Conservation (phyloP, 2,329 filamentous ascomycete genomes). For the Nannizziopsis barbatae region DNA sequence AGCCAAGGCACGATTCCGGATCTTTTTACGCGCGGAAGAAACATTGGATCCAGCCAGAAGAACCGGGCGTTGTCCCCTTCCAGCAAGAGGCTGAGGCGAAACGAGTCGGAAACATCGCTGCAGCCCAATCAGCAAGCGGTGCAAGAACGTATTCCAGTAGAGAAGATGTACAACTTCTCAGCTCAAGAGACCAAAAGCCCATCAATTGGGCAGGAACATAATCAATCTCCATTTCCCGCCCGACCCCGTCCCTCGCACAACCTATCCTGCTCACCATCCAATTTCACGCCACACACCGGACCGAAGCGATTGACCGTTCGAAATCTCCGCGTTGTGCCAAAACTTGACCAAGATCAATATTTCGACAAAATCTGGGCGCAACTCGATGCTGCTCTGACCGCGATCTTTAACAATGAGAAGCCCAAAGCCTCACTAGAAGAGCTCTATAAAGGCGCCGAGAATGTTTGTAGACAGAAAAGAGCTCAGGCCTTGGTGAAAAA, state of each 20-base stretch:
- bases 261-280: conserved; percentile 28
- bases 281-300: conserved; percentile 62
- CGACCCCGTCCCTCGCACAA: conserved; percentile 13
- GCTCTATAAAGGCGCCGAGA: conserved; percentile 82
- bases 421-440: conserved; percentile 70
- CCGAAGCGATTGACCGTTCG: conserved; percentile 86
- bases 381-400: conserved; percentile 59
- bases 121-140: not conserved
- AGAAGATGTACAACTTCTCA: conserved; percentile 46
- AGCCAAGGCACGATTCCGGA: conserved; percentile 35
- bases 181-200: conserved; percentile 25
- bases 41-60: conserved; percentile 17
- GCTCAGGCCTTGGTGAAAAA: conserved; percentile 56
- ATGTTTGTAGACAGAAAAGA: conserved; percentile 69
- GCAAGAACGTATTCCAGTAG: conserved; percentile 21
- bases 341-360: conserved; percentile 61
- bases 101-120: not conserved
- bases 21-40: conserved; percentile 30
- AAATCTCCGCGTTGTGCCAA: conserved; percentile 62
- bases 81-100: conserved; percentile 30
- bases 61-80: conserved; percentile 23
- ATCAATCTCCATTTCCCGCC: conserved; percentile 15
- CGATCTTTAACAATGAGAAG: conserved; percentile 57
- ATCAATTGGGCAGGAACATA: conserved; percentile 21
- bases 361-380: conserved; percentile 65